phyloP scores from a whole-genome alignment of 768 basidiomycete genomes.

The Russula virescens region DNA sequence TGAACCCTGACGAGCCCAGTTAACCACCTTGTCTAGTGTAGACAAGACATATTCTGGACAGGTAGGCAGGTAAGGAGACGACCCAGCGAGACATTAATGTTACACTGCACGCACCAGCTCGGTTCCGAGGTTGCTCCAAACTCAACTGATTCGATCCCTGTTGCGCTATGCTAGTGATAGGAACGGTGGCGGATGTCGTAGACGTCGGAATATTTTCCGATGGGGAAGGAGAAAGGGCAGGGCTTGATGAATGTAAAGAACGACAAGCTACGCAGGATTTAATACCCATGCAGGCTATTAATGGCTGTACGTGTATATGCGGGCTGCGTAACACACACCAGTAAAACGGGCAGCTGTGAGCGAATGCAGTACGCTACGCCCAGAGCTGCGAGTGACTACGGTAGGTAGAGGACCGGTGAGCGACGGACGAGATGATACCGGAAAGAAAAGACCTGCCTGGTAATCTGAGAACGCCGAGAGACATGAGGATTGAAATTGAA shows the following conservation, averaged over 20 bases:
- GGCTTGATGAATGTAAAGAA: conserved; percentile 49
- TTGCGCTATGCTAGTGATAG: conserved; percentile 68
- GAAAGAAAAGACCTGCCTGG: conserved; percentile 5
- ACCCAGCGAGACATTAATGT: not conserved
- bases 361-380: conserved; percentile 6
- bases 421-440: not conserved
- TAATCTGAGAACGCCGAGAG: conserved; percentile 8
- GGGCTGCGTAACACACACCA: conserved; percentile 8
- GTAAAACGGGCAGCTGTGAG: conserved; percentile 1
- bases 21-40: conserved; percentile 92
- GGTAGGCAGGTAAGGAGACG: not conserved
- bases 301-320: no score
- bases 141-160: conserved; percentile 78
- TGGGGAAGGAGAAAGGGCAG: conserved; percentile 34
- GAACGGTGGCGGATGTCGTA: conserved; percentile 42
- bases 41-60: conserved; percentile 88
- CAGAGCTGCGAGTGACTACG: conserved; percentile 14
- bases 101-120: conserved; percentile 57
- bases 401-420: not conserved
- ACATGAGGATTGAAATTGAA: conserved; percentile 20
- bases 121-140: conserved; percentile 84
- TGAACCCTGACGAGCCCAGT: conserved; percentile 96
- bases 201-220: conserved; percentile 39
- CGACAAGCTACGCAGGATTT: conserved; percentile 39
- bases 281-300: not conserved